These are phyloP conservation scores for Xylariomycetidae sp. DNA, from an alignment of 2,329 filamentous ascomycete genomes.

Conservation along the genomic window DNA sequence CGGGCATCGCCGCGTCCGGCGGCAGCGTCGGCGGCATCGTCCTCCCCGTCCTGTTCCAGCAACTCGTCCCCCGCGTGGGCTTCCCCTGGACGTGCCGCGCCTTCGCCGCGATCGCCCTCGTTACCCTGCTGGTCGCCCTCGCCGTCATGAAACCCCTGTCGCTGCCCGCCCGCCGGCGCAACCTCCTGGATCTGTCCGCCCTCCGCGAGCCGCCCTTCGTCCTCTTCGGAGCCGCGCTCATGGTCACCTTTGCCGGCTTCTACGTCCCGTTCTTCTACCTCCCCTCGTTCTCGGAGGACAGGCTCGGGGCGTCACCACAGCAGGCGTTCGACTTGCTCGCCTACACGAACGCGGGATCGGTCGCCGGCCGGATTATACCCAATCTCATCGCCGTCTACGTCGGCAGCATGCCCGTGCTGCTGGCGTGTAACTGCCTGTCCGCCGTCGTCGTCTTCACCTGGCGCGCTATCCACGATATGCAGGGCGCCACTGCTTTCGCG, in stretches of 20 bases:
- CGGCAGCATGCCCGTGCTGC: conserved; percentile 26
- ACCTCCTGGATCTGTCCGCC: conserved; percentile 23
- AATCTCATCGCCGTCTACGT: conserved; percentile 27
- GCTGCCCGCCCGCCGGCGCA: conserved; percentile 19
- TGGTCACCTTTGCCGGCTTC: conserved; percentile 28
- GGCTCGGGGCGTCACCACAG: background rate
- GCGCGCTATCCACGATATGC: background rate
- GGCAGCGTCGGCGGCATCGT: conserved; percentile 30
- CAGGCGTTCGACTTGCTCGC: background rate
- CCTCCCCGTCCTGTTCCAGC: conserved; percentile 36
- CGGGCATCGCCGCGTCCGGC: conserved; percentile 16
- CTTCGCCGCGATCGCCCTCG: background rate
- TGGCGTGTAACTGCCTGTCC: conserved; percentile 20
- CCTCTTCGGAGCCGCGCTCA: conserved; percentile 16
- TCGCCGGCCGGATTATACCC: conserved; percentile 31
- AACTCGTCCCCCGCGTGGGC: conserved; percentile 36
- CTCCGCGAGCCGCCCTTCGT: conserved; percentile 25
- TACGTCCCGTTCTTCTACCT: conserved; percentile 33
- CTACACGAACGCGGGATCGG: conserved; percentile 25
- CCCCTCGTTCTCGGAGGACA: background rate
- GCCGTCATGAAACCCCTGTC: conserved; percentile 24
- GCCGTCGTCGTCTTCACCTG: conserved; percentile 22
- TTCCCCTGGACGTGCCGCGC: conserved; percentile 37
- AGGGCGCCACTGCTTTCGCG: conserved; percentile 24
- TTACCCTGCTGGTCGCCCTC: conserved; percentile 37